phyloP scores from a whole-genome alignment of 495 filamentous ascomycete genomes.

The Hypoxylon lenormandii region DNA sequence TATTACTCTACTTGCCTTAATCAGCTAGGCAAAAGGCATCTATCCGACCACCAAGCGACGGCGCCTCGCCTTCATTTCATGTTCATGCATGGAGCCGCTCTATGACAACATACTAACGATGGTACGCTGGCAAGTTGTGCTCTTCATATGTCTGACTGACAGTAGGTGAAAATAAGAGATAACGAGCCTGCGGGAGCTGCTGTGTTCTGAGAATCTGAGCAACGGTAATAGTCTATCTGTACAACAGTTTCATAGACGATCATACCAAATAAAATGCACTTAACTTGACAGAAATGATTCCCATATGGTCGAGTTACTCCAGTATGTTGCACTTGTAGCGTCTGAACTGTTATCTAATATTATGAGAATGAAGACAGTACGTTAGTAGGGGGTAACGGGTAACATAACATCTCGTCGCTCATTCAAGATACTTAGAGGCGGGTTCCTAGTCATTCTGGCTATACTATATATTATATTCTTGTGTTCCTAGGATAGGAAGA shows the following conservation, averaged over 20 bases:
- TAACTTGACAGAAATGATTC: neutral
- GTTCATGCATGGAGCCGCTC: slow-evolving; percentile 29
- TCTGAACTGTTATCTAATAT: neutral
- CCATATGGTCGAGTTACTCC: neutral
- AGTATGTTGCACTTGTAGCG: neutral
- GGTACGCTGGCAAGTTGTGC: slow-evolving; percentile 3
- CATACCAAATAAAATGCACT: slow-evolving; percentile 9
- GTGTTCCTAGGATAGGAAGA: no score
- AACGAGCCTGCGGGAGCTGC: no score
- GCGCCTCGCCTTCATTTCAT: slow-evolving; percentile 6
- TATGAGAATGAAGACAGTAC: neutral
- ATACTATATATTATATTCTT: no score
- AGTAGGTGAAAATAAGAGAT: neutral
- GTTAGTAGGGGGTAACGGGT: neutral
- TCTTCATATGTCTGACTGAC: slow-evolving; percentile 8
- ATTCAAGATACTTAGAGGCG: neutral
- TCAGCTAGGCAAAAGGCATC: no score
- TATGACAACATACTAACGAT: neutral
- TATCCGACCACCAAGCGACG: no score
- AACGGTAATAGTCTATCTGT: slow-evolving; percentile 32
- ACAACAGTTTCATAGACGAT: slow-evolving; percentile 35
- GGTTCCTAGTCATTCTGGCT: neutral
- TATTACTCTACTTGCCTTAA: no score
- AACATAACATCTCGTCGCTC: neutral
- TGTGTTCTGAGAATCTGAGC: slow-evolving; percentile 5